phyloP scores from a whole-genome alignment of 345 rosid genomes.

The Pistacia atlantica region DNA sequence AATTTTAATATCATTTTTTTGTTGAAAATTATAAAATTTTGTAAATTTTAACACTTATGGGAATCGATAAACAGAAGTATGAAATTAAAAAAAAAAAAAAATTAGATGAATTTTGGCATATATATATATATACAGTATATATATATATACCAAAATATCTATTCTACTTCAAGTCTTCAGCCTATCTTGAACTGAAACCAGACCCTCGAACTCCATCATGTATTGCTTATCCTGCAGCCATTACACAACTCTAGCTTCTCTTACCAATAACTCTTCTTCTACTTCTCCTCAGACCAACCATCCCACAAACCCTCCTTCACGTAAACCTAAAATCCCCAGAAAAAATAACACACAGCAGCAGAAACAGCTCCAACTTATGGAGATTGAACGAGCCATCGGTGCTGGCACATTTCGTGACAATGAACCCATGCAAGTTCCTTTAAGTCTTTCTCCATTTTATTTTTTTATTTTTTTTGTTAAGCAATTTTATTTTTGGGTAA shows the following conservation, averaged over 20 bases:
- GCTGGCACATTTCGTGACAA: constrained; percentile 77
- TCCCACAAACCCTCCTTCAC: constrained; percentile 8
- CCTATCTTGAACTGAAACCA: background rate
- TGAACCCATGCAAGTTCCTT: constrained; percentile 44
- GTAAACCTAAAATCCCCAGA: constrained; percentile 17
- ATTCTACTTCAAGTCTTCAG: background rate
- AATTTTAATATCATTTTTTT: too few relatives aligned
- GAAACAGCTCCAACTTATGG: constrained; percentile 45
- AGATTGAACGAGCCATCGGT: constrained; percentile 79
- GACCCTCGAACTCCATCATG: constrained; percentile 16
- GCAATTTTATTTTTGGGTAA: background rate
- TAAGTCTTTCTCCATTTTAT: background rate
- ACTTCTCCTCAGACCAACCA: constrained; percentile 14
- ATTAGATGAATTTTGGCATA: too few relatives aligned
- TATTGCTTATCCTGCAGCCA: constrained; percentile 33
- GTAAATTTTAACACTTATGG: too few relatives aligned
- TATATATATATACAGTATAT: too few relatives aligned
- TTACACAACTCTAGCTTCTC: constrained; percentile 28
- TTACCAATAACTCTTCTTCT: constrained; percentile 21
- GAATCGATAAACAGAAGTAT: too few relatives aligned
- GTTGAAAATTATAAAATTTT: too few relatives aligned
- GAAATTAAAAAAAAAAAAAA: too few relatives aligned
- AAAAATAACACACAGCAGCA: constrained; percentile 16
- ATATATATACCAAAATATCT: too few relatives aligned
- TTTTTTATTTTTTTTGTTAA: background rate